phyloP scores from a whole-genome alignment of 345 rosid species.

The Lumnitzera littorea region DNA sequence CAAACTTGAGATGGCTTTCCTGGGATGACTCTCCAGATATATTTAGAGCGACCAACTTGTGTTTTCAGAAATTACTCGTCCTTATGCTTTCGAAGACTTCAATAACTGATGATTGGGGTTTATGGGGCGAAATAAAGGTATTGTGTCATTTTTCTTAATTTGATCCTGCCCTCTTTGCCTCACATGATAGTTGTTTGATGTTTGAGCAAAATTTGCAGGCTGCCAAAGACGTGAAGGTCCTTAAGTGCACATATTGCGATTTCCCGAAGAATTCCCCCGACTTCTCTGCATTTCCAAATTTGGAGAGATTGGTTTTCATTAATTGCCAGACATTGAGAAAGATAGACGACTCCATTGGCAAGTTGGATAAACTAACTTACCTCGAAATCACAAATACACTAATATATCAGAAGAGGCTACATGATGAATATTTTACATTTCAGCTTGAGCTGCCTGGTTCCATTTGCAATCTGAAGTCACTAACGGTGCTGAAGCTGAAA shows the following conservation, averaged over 20 bases:
- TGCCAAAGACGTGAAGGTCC: not conserved
- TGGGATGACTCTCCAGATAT: slow-evolving; percentile 3
- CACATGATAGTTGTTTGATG: not conserved
- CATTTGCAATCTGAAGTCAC: no score
- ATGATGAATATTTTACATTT: no score
- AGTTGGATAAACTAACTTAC: not conserved
- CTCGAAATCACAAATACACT: no score
- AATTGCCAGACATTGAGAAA: not conserved
- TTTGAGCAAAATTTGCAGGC: not conserved
- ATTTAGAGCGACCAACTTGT: slow-evolving; percentile 4
- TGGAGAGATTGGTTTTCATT: slow-evolving; percentile 1
- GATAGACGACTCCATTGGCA: not conserved
- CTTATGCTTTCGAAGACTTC: not conserved
- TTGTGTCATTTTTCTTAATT: not conserved
- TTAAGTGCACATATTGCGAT: not conserved
- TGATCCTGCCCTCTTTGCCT: not conserved
- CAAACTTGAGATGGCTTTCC: slow-evolving; percentile 15
- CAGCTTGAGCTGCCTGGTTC: no score
- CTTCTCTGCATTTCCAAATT: not conserved
- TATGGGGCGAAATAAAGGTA: slow-evolving; percentile 5
- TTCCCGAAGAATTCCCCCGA: not conserved
- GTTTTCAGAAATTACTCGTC: slow-evolving; percentile 2
- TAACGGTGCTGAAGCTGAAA: no score
- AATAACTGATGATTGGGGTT: not conserved
- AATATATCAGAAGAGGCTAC: no score